Evolutionary conservation across 345 rosid species (phyloP).

Genomic region (Salix brachista): DNA sequence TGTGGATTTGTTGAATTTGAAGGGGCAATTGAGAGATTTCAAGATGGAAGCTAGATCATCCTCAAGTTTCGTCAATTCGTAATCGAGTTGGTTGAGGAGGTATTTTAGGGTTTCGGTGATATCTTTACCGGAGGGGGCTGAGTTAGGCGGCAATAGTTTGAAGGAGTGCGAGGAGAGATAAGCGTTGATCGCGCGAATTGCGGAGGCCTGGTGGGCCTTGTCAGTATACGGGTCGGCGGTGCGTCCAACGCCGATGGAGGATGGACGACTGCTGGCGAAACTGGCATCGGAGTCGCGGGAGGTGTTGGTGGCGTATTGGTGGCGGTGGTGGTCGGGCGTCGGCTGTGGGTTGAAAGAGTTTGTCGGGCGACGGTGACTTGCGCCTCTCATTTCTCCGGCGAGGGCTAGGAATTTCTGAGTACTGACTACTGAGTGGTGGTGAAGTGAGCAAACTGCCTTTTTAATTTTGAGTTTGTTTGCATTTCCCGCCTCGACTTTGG

Average conservation of each 20-base stretch:
- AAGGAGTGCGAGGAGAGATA: constrained; percentile 57
- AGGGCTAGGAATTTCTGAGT: neutral
- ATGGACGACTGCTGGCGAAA: constrained; percentile 84
- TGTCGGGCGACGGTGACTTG: constrained; percentile 29
- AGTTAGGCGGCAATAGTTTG: constrained; percentile 15
- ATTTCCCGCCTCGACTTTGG: constrained; percentile 7
- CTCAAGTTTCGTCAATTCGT: constrained; percentile 47
- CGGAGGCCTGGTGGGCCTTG: constrained; percentile 49
- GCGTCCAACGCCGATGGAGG: constrained; percentile 60
- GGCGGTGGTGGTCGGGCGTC: constrained; percentile 27
- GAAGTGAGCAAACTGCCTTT: neutral
- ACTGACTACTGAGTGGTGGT: neutral
- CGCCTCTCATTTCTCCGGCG: constrained; percentile 23
- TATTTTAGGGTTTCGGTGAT: constrained; percentile 54
- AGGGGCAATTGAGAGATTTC: constrained; percentile 54
- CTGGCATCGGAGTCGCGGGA: constrained; percentile 89
- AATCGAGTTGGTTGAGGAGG: constrained; percentile 51
- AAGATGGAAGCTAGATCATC: constrained; percentile 61
- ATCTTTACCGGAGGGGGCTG: constrained; percentile 52
- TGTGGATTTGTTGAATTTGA: constrained; percentile 66
- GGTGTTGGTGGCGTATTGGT: constrained; percentile 14
- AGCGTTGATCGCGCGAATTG: constrained; percentile 56
- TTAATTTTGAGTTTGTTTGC: neutral
- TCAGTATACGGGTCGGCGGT: constrained; percentile 46
- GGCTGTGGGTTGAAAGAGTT: constrained; percentile 29